Conservation (phyloP, 306 rosid species). For the Amphicarpaea edgeworthii region DNA sequence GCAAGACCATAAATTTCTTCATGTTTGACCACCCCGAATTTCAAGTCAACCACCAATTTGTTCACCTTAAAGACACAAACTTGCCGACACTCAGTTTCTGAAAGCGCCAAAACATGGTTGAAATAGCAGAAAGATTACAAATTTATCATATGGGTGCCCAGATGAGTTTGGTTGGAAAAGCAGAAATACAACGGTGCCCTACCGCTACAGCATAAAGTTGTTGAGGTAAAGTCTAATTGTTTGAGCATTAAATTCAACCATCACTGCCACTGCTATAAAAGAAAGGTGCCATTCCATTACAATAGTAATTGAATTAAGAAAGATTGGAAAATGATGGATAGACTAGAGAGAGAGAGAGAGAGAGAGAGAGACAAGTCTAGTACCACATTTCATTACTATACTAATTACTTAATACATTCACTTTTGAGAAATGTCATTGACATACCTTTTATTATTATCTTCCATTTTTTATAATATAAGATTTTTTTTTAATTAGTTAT, state of each 20-base stretch:
- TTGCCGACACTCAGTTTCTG: slow-evolving; percentile 24
- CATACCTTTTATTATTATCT: not conserved
- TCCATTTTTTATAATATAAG: not conserved
- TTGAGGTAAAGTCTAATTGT: not conserved
- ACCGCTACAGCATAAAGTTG: not conserved
- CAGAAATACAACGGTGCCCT: not conserved
- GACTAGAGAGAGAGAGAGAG: not conserved
- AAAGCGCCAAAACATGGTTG: slow-evolving; percentile 33
- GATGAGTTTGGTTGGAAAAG: slow-evolving; percentile 16
- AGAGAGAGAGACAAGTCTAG: too few species aligned
- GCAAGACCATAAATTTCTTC: slow-evolving; percentile 50
- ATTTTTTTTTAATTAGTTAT: not conserved
- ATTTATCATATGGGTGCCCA: slow-evolving; percentile 39
- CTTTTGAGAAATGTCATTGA: not conserved
- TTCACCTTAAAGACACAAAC: slow-evolving; percentile 44
- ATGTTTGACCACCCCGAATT: slow-evolving; percentile 43
- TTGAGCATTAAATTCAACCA: slow-evolving; percentile 1
- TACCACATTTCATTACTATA: too few species aligned
- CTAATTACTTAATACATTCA: not conserved
- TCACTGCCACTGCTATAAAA: too few species aligned
- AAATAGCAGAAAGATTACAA: slow-evolving; percentile 26
- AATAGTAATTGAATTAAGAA: not conserved
- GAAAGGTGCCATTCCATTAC: not conserved
- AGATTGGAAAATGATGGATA: not conserved
- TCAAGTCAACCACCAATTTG: slow-evolving; percentile 42